Evolutionary conservation across 192 early-diverging fungal genomes (phyloP), one percentile per base, ranked within the genome.

Genomic region (Coemansia sp.): DNA sequence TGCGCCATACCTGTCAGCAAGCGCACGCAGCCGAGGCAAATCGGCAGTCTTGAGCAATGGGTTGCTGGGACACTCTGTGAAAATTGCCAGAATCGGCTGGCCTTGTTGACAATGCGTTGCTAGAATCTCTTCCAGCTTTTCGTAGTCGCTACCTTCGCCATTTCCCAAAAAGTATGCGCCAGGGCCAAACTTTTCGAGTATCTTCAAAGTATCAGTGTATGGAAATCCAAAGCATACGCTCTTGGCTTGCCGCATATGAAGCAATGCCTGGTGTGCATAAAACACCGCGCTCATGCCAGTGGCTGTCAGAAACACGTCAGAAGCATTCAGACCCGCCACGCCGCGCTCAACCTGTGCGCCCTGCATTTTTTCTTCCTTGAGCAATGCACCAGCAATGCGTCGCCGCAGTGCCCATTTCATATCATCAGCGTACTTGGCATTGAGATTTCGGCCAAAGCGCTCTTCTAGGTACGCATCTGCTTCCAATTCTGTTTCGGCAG

Each of bases 121-220:
- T 20, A 92, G 72, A 4, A 87, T 58, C 7, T 56, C 55, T 63
- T 92, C 89, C 9, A 97, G 69, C 28, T 77, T 54, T n/a, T 84
- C 86, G 46, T 94, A 84, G 53, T 91, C 91, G 3, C 55, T 47
- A n/a, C 80, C 79, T 39, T 88, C 85, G 33, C 93, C 93, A 51
- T 88, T 68, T n/a, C 92, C 94, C 49, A 89, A 84, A 65, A 96
- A 94, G 65, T 89, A 79, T 41, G 86, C 89, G 20, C 95, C 94
- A 40, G 88, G 71, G 0, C 93, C 94, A 80, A 96, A 96, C 70
- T 95, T 94, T 72, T 98, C 72, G 52, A 95, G 82, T 36, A 98
- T 90, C 73, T 98, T 98, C 19, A 98, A 80, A n/a, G 93, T 94
- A 66, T 98, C 96, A 2, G 88, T 85, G 76, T 98, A 98, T 6